These are phyloP conservation scores for Arthrobotrys sinensis DNA, from an alignment of 2,329 filamentous ascomycete species.

Conservation along the genomic window DNA sequence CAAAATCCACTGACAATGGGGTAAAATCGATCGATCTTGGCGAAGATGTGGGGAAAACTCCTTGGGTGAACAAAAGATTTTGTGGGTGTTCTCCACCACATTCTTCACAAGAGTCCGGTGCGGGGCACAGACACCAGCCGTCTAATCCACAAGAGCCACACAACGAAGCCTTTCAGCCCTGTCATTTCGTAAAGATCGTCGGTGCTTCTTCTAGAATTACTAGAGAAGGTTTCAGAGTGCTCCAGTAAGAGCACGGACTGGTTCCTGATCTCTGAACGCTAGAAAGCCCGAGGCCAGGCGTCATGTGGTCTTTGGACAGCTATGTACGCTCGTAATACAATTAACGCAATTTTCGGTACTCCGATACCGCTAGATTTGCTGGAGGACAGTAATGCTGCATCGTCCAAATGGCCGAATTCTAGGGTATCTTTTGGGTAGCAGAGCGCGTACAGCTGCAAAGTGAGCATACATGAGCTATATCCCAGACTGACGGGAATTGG, in stretches of 20 bases:
- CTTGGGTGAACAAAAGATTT: conserved; percentile 22
- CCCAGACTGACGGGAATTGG: conserved; percentile 55
- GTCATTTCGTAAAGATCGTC: conserved; percentile 57
- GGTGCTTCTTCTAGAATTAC: conserved; percentile 57
- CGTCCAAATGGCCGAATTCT: conserved; percentile 19
- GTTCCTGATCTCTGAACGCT: conserved; percentile 9
- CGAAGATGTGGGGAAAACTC: conserved; percentile 48
- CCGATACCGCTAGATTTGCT: conserved; percentile 43
- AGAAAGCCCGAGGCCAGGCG: background rate
- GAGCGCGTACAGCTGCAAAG: conserved; percentile 49
- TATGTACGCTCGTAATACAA: background rate
- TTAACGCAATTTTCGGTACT: conserved; percentile 6
- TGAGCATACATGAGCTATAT: conserved; percentile 60
- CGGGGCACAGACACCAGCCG: conserved; percentile 57
- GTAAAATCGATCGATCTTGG: conserved; percentile 59
- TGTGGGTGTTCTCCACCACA: conserved; percentile 34
- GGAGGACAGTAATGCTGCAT: conserved; percentile 17
- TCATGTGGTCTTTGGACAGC: conserved; percentile 20
- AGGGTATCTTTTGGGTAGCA: conserved; percentile 35
- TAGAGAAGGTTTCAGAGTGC: conserved; percentile 59
- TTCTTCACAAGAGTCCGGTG: conserved; percentile 31
- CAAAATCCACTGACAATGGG: conserved; percentile 40
- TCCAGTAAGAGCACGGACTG: conserved; percentile 44
- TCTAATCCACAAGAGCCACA: conserved; percentile 47
- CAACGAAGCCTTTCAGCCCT: conserved; percentile 56